Conservation (phyloP, 176 grass and related monocot species). For the Rhipidocladum racemiflorum region DNA sequence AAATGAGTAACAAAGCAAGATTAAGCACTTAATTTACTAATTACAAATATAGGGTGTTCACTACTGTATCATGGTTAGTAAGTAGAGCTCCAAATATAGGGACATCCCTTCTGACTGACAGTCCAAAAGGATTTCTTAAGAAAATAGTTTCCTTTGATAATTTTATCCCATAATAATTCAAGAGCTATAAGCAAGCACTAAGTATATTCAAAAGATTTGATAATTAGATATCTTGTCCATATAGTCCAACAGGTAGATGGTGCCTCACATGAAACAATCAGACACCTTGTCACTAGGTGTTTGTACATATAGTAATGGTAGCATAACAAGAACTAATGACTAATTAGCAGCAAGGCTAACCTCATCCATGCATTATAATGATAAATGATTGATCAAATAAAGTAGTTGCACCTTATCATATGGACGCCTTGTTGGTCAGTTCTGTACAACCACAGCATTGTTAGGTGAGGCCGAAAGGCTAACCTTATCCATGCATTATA, state of each 20-base stretch:
- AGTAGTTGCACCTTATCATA: no score
- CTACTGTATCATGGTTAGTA: neutral
- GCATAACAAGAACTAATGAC: no score
- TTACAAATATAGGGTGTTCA: no score
- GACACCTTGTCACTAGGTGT: neutral
- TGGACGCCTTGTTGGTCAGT: no score
- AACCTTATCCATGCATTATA: conserved; percentile 3
- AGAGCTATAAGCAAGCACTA: neutral
- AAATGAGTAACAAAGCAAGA: no score
- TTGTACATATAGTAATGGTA: no score
- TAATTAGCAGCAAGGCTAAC: no score
- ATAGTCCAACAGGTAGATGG: neutral
- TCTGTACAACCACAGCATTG: no score
- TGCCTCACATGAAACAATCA: neutral
- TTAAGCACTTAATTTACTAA: no score
- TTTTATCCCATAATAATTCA: neutral
- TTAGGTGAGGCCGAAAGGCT: no score
- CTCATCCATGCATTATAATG: no score
- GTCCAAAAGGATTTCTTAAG: neutral
- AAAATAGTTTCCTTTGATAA: neutral
- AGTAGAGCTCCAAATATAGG: neutral
- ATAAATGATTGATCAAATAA: no score
- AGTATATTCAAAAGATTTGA: conserved; percentile 18
- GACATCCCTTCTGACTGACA: neutral
- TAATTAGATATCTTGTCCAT: neutral